phyloP scores from a whole-genome alignment of 2,329 filamentous ascomycete species.

The Nectriaceae sp. region DNA sequence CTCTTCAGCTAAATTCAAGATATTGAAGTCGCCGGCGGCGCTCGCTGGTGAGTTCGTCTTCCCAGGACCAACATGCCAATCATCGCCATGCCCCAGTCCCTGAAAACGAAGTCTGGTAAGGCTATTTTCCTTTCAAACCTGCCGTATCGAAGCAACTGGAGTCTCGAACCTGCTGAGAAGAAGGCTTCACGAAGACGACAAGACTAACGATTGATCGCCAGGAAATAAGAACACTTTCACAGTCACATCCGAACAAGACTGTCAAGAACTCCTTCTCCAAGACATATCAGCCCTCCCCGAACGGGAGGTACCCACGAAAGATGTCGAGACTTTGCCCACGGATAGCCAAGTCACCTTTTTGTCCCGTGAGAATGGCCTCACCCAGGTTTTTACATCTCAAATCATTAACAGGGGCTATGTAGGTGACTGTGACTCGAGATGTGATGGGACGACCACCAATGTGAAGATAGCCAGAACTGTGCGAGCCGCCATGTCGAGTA shows the following conservation, averaged over 20 bases:
- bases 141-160: no score
- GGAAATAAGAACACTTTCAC: not conserved
- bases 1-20: no score
- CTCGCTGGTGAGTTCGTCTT: no score
- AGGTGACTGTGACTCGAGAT: constrained; percentile 6
- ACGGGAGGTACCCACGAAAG: constrained; percentile 18
- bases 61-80: no score
- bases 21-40: no score
- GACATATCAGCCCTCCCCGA: constrained; percentile 29
- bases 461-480: constrained; percentile 35
- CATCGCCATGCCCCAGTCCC: no score
- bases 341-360: constrained; percentile 6
- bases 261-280: constrained; percentile 20
- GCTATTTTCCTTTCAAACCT: no score
- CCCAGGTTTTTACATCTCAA: not conserved
- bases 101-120: no score
- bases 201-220: no score
- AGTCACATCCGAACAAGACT: constrained; percentile 30
- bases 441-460: constrained; percentile 26
- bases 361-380: constrained; percentile 13
- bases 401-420: fast-evolving
- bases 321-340: constrained; percentile 8
- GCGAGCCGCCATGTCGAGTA: constrained; percentile 30
- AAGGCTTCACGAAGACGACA: no score
- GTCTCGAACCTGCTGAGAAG: no score